Percentiles rank a stretch among this genome's conserved stretches.
Evolutionary conservation across 805 yeast genomes (phyloP).

Genomic region (Candida dendrica): DNA sequence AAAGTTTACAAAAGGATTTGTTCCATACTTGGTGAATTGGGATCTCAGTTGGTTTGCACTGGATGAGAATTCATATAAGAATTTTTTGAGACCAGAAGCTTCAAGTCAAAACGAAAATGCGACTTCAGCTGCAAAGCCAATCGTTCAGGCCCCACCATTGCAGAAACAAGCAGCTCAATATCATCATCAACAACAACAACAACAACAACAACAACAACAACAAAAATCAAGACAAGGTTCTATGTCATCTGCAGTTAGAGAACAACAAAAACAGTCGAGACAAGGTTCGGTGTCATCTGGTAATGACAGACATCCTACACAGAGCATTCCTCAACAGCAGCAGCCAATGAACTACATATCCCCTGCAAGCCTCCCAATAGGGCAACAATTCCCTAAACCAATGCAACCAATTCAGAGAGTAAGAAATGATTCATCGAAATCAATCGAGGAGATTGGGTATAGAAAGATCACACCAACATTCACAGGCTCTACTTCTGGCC

Average conservation of each 20-base stretch:
- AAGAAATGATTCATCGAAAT: not conserved
- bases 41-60: constrained; percentile 34
- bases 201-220: not conserved
- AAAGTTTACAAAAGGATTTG: constrained; percentile 46
- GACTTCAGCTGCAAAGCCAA: no score
- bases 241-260: not conserved
- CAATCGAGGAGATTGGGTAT: not conserved
- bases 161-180: no score
- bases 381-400: constrained; percentile 1
- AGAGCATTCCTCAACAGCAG: not conserved
- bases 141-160: no score
- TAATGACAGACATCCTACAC: not conserved
- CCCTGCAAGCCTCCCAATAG: not conserved
- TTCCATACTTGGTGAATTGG: constrained; percentile 49
- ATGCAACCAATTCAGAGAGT: constrained; percentile 1
- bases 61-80: constrained; percentile 28
- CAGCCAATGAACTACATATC: not conserved
- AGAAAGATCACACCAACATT: not conserved
- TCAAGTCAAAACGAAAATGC: not conserved
- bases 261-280: not conserved
- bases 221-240: not conserved
- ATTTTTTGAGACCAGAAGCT: constrained; percentile 13
- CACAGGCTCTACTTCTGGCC: no score
- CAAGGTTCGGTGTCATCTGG: not conserved
- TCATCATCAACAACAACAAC: no score